These are phyloP conservation scores for Trichoderma sp. DNA, from an alignment of 2,329 filamentous ascomycete genomes.

Conservation along the genomic window DNA sequence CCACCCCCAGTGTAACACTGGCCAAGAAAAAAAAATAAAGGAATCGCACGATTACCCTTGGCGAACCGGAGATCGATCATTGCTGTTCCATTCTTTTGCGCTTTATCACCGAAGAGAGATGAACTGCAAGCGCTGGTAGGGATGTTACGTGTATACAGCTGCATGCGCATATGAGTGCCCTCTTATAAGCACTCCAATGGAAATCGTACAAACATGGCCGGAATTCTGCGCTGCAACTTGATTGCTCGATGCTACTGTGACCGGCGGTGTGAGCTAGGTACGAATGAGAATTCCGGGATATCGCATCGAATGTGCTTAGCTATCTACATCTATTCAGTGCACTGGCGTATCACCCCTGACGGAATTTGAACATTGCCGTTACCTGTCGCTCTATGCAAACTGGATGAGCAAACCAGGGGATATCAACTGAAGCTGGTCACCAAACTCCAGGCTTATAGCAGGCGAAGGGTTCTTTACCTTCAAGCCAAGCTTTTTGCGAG, in stretches of 20 bases:
- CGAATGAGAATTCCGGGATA: not conserved
- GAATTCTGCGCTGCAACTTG: not conserved
- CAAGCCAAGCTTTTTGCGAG: not conserved
- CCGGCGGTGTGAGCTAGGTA: not conserved
- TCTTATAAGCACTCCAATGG: not conserved
- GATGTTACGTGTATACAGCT: not conserved
- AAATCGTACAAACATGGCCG: not conserved
- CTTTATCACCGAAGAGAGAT: not conserved
- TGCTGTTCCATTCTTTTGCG: not conserved
- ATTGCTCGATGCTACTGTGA: not conserved
- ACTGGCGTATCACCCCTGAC: not conserved
- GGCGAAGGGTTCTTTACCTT: not conserved
- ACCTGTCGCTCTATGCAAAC: not conserved
- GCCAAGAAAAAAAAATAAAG: not conserved
- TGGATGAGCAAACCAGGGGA: not conserved
- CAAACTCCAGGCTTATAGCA: not conserved
- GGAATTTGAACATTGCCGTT: not conserved
- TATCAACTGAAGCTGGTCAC: not conserved
- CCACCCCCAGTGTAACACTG: constrained; percentile 2
- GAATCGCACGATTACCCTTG: constrained; percentile 10
- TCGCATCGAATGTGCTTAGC: not conserved
- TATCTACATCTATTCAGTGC: not conserved
- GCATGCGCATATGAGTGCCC: not conserved
- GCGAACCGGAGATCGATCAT: constrained; percentile 10
- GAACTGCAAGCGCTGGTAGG: not conserved